phyloP scores from a whole-genome alignment of 1,139 yeast species.

The Saccharomyces hybrid region DNA sequence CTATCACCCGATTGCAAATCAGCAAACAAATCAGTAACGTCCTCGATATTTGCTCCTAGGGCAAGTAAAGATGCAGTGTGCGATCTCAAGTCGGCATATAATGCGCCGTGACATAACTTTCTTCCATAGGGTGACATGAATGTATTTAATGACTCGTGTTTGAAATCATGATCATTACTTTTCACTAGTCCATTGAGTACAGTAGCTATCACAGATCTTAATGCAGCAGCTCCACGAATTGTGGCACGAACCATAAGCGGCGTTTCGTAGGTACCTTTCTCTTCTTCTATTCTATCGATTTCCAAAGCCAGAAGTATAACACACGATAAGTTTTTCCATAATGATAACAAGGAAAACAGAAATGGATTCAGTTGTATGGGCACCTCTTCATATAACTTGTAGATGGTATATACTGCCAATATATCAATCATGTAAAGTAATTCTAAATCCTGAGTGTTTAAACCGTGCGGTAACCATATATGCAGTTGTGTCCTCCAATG shows the following conservation, averaged over 20 bases:
- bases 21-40: constrained; percentile 46
- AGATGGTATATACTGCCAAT: constrained; percentile 43
- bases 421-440: constrained; percentile 46
- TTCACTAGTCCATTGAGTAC: constrained; percentile 42
- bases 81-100: constrained; percentile 47
- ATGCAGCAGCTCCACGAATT: constrained; percentile 55
- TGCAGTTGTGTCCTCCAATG: constrained; percentile 37
- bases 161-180: constrained; percentile 42
- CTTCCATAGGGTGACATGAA: constrained; percentile 59
- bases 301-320: constrained; percentile 51
- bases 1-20: constrained; percentile 58
- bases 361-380: constrained; percentile 47
- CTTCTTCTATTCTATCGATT: constrained; percentile 54
- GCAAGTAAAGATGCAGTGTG: constrained; percentile 41
- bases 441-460: constrained; percentile 37
- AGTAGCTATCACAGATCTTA: constrained; percentile 54
- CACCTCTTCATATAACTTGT: constrained; percentile 39
- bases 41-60: constrained; percentile 38
- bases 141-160: constrained; percentile 46
- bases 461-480: constrained; percentile 47
- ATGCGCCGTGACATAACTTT: constrained; percentile 47
- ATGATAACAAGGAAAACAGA: constrained; percentile 43
- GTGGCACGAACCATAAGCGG: constrained; percentile 46
- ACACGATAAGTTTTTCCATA: constrained; percentile 60
- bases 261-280: constrained; percentile 34